Base-by-base conservation (phyloP, 345 rosid species). In the Balakata baccata region DNA sequence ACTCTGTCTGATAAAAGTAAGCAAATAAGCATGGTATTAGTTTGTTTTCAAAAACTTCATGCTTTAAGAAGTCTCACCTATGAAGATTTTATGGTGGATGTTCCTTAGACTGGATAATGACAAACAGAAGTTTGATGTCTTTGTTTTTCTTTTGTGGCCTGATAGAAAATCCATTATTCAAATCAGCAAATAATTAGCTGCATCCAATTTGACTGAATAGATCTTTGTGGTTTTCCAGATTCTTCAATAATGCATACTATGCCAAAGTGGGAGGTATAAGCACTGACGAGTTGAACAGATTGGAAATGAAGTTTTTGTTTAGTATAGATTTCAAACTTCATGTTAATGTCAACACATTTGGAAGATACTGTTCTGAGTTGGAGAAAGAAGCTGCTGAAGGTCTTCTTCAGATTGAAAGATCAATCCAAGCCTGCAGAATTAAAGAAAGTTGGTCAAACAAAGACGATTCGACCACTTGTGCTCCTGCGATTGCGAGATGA, bases 181-280 rank as follows among this genome's bases (percentile, higher is more conserved):
- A 41, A 29, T 29, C 34, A 29, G 34, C 34, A 29, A 29, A 29
- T 29, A 29, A 29, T 29, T 29, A 2, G 34, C 34, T 29, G 34
- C 34, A 29, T 29, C 34, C 34, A 29, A 29, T 1, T 29, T 29
- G 34, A 29, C 34, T 29, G 34, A 29, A 29, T 29, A 43, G 17
- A 60, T 43, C 22, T 65, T 4, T 22, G 16, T 51, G 64, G 34
- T 50, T 79, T 66, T 80, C 80, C 88, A 94, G 98, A 75, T 92
- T 84, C 87, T 94, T 83, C 78, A 92, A 90, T 78, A 94, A 94
- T 71, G 95, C 97, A 5, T 89, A 85, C 85, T 94, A 90, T 25
- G 98, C 98, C 10, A 90, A 84, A 83, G 97, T 94, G 5, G 97
- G 98, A 50, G 98, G 98, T 71, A 83, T 92, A 73, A 89, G 85